These are phyloP conservation scores for Diaporthe destruens DNA, from an alignment of 2,329 filamentous ascomycete genomes.

Conservation along the genomic window DNA sequence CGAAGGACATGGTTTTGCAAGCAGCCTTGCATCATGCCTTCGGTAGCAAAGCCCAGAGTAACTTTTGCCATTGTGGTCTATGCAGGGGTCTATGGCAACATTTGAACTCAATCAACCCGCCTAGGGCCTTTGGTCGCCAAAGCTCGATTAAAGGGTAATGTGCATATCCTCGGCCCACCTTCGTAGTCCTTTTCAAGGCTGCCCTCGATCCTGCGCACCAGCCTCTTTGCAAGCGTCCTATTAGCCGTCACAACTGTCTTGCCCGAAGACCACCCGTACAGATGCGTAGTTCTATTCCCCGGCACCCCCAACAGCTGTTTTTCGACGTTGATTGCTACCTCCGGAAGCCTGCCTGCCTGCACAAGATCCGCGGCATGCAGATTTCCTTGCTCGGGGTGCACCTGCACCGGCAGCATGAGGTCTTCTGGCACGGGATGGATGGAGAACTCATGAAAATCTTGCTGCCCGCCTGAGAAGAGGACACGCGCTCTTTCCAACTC, in stretches of 20 bases:
- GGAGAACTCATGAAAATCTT: slow-evolving; percentile 35
- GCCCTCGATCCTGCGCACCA: slow-evolving; percentile 36
- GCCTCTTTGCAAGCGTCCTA: slow-evolving; percentile 29
- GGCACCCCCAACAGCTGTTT: slow-evolving; percentile 30
- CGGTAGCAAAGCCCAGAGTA: neutral
- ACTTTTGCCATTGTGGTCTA: neutral
- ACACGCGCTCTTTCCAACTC: slow-evolving; percentile 71
- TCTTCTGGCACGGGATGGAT: slow-evolving; percentile 34
- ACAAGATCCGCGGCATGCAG: slow-evolving; percentile 18
- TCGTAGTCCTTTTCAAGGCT: slow-evolving; percentile 38
- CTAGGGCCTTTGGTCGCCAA: slow-evolving; percentile 40
- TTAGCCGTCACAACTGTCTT: slow-evolving; percentile 38
- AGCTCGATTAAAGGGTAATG: slow-evolving; percentile 38
- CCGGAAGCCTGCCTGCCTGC: slow-evolving; percentile 26
- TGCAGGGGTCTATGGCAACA: neutral
- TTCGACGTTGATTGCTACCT: slow-evolving; percentile 35
- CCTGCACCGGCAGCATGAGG: slow-evolving; percentile 36
- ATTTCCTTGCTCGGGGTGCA: neutral
- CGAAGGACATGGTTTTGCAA: neutral
- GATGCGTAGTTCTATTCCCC: slow-evolving; percentile 33
- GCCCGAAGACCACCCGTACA: slow-evolving; percentile 31
- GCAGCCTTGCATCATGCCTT: neutral
- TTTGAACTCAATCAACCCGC: slow-evolving; percentile 11
- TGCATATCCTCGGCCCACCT: slow-evolving; percentile 35
- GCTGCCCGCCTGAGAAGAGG: slow-evolving; percentile 57